Evolutionary conservation across 495 filamentous ascomycete species (phyloP).

Genomic region (Durotheca rogersii): DNA sequence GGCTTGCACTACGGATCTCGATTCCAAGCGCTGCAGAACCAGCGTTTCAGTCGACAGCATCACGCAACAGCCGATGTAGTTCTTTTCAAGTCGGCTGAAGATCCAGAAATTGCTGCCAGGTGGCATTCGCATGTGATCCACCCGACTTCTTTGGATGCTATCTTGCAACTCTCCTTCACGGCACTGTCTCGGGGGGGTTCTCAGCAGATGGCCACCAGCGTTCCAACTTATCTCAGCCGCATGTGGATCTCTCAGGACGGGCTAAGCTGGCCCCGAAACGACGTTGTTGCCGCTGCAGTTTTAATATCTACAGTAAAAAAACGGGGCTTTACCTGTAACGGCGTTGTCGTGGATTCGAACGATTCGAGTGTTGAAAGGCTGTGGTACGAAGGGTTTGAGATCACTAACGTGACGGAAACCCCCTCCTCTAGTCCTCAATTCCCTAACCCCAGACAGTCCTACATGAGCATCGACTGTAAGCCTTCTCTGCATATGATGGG

Average conservation of each 20-base stretch:
- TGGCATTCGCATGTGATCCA: slow-evolving; percentile 46
- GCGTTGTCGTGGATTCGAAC: not conserved
- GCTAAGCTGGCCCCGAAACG: not conserved
- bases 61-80: slow-evolving; percentile 3
- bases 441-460: slow-evolving; percentile 5
- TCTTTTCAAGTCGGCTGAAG: not conserved
- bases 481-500: slow-evolving; percentile 2
- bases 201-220: slow-evolving; percentile 7
- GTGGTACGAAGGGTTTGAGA: slow-evolving; percentile 13
- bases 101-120: too few relatives aligned
- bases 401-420: slow-evolving; percentile 3
- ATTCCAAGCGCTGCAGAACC: slow-evolving; percentile 22
- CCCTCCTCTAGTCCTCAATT: not conserved
- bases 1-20: slow-evolving; percentile 3
- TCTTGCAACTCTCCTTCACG: slow-evolving; percentile 13
- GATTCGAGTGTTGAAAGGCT: slow-evolving; percentile 2
- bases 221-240: slow-evolving; percentile 6
- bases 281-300: not conserved
- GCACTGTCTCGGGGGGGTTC: slow-evolving; percentile 12
- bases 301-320: not conserved
- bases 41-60: slow-evolving; percentile 22
- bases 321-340: slow-evolving; percentile 1
- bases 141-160: slow-evolving; percentile 33
- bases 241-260: slow-evolving; percentile 17
- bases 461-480: slow-evolving; percentile 10